A percentile compares a stretch with the other conserved stretches of the same genome.
Evolutionary conservation across 164 flowering plant species (phyloP).

Genomic region (Amborella trichopoda): DNA sequence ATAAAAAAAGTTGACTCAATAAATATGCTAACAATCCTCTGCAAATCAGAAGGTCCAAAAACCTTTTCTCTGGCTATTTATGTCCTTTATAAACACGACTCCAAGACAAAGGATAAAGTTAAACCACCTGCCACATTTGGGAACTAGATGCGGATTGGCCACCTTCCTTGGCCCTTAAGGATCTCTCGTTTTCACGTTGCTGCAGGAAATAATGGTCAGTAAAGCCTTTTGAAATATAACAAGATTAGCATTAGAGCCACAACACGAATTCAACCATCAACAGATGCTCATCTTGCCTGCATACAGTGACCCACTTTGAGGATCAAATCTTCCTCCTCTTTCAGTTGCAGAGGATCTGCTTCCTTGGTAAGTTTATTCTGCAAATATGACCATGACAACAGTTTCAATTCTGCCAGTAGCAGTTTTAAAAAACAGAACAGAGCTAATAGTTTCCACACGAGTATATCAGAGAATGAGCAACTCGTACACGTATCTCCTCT

Average conservation of each 20-base stretch:
- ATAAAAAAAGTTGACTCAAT: conserved; percentile 3
- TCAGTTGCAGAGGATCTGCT: conserved; percentile 44
- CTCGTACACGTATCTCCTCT: conserved; percentile 88
- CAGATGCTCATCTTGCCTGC: conserved; percentile 73
- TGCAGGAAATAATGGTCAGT: conserved; percentile 17
- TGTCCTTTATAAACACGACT: too few relatives aligned
- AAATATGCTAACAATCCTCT: too few relatives aligned
- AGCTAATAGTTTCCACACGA: too few relatives aligned
- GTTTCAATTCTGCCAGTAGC: too few relatives aligned
- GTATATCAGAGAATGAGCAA: background rate
- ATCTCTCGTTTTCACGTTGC: conserved; percentile 83
- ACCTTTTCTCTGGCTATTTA: too few relatives aligned
- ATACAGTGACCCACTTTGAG: conserved; percentile 85
- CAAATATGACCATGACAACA: too few relatives aligned
- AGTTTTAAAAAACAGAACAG: background rate
- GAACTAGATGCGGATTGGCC: conserved; percentile 24
- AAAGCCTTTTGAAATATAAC: too few relatives aligned
- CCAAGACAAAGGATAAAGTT: background rate
- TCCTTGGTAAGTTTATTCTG: conserved; percentile 68
- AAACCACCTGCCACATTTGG: conserved; percentile 36
- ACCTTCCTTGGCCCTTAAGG: conserved; percentile 35
- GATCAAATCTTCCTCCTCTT: conserved; percentile 80
- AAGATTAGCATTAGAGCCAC: too few relatives aligned
- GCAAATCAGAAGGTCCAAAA: too few relatives aligned
- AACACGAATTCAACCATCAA: too few relatives aligned